Conservation (phyloP, 202 grass and related monocot genomes). For the Digitaria exilis region DNA sequence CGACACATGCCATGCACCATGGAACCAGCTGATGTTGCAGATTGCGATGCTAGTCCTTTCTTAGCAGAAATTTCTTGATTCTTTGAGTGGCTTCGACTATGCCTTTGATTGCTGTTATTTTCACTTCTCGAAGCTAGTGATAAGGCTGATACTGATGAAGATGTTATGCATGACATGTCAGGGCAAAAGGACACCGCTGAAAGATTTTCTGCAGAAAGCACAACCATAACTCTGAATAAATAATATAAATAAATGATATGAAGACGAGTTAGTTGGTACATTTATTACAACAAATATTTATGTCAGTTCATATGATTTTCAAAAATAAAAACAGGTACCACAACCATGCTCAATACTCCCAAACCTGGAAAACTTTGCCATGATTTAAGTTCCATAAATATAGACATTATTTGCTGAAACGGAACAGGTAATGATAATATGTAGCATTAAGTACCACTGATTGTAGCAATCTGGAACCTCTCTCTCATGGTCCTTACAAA, state of each 20-base stretch:
- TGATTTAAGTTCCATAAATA: neutral
- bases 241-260: neutral
- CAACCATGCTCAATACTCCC: neutral
- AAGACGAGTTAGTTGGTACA: neutral
- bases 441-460: constrained; percentile 48
- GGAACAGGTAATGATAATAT: constrained; percentile 3
- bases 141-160: constrained; percentile 35
- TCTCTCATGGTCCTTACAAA: constrained; percentile 87
- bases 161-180: constrained; percentile 15
- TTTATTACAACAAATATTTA: neutral
- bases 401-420: neutral
- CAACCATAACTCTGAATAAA: neutral
- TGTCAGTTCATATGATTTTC: neutral
- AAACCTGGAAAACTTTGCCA: neutral
- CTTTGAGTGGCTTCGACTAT: constrained; percentile 13
- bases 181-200: constrained; percentile 22
- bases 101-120: constrained; percentile 18
- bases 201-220: constrained; percentile 35
- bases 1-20: neutral
- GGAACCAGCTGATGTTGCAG: constrained; percentile 13
- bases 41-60: neutral
- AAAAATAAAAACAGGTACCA: neutral
- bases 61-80: constrained; percentile 18
- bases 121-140: constrained; percentile 42
- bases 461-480: constrained; percentile 61